Evolutionary conservation across 352 stramenopile genomes (phyloP), one percentile per base, ranked within the genome.

Genomic region (Phytopythium sindhum): DNA sequence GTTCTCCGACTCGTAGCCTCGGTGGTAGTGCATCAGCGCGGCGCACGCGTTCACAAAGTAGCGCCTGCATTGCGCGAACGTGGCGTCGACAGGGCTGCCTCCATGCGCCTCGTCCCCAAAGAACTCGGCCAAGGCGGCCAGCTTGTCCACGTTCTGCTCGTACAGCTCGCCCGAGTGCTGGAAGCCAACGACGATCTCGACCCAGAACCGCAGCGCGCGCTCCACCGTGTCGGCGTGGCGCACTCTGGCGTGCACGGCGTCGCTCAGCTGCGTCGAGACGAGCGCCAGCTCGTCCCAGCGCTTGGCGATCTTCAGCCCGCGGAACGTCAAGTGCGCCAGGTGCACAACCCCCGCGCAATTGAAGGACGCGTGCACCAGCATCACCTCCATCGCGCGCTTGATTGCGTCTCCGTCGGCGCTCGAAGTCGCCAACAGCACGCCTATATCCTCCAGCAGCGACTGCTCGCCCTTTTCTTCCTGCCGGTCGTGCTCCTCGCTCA

Each of bases 141-240:
- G 53, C 65, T 88, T 67, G 4, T 62, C 45, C 33, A 79, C 69
- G 57, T 75, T 80, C 51, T 63, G 68, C 57, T 73, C 58, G 57
- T 85, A 88, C 21, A 95, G 55, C 39, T 83, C 72, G 7, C 80
- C 78, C 14, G 78, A 80, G 68, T 95, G 88, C 73, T 96, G 88
- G 61, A 79, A 93, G 0, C 88, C 86, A 17, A 89, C 71, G 33
- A 96, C 52, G 19, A 94, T 71, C 68, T 88, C 70, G 50, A 68
- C 60, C 61, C 81, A 95, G n/a, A 93, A 77, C 12, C 59, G 39
- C 58, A 91, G 58, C 24, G 74, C 69, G 58, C 39, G 52, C n/a
- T 68, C 29, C 48, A 58, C 50, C 10, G 71, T 75, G 37, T 68
- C 57, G n/a, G 31, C 29, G 0, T 31, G 57, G 50, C 55, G 42